Percentiles rank a stretch among this genome's conserved stretches.
phyloP scores from a whole-genome alignment of 1,284 basidiomycete genomes.

The Boletus holoroseus region DNA sequence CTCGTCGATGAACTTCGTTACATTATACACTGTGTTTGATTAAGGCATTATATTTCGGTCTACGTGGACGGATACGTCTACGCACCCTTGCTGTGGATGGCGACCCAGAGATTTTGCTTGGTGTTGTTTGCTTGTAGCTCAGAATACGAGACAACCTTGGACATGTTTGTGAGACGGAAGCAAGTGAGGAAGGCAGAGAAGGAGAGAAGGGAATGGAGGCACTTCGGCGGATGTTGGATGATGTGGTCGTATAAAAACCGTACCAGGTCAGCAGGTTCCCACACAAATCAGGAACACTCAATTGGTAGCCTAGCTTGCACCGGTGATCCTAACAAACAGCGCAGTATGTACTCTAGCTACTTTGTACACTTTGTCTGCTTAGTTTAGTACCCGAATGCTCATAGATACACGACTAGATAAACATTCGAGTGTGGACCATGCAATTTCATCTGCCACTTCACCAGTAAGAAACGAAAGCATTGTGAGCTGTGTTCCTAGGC shows the following conservation, averaged over 20 bases:
- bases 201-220: slow-evolving; percentile 17
- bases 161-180: slow-evolving; percentile 31
- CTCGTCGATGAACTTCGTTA: slow-evolving; percentile 95
- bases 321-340: background rate
- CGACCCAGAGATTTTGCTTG: slow-evolving; percentile 73
- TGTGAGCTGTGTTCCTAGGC: slow-evolving; percentile 63
- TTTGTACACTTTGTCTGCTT: slow-evolving; percentile 41
- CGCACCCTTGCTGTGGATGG: slow-evolving; percentile 80
- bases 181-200: slow-evolving; percentile 22
- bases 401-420: slow-evolving; percentile 40
- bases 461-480: slow-evolving; percentile 73
- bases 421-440: slow-evolving; percentile 69
- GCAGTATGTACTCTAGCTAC: background rate
- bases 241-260: slow-evolving; percentile 25
- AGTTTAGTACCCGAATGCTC: slow-evolving; percentile 71
- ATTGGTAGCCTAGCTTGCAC: background rate
- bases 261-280: slow-evolving; percentile 20
- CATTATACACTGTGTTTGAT: slow-evolving; percentile 76
- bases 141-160: slow-evolving; percentile 62
- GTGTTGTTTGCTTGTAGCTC: slow-evolving; percentile 71
- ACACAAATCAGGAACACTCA: slow-evolving; percentile 19
- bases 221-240: slow-evolving; percentile 3
- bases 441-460: slow-evolving; percentile 52
- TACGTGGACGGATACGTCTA: slow-evolving; percentile 20
- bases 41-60: slow-evolving; percentile 29